Evolutionary conservation across 1,139 yeast genomes (phyloP), one percentile per base, ranked within the genome.

Genomic region (Hansenula sp.): DNA sequence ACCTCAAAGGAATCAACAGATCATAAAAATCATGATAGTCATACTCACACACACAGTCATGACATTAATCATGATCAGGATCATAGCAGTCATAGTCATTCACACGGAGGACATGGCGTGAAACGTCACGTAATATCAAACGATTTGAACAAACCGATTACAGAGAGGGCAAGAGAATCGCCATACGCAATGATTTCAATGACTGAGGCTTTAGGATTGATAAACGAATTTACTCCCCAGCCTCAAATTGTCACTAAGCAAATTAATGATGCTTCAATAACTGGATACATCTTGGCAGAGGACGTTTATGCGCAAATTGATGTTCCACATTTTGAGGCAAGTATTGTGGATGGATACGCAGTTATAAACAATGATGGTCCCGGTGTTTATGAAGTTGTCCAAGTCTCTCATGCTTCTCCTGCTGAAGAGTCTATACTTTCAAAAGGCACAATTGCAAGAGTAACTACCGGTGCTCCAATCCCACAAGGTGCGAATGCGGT

Each of bases 261-360:
- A 16, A 57, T 65, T 16, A 44, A 52, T 5, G 63, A 66, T 30
- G 51, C 53, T 5, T 53, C 47, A 1, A 44, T 68, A 1, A 50
- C 61, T 1, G 74, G 75, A 4, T 59, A 60, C 38, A 61, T 71
- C 13, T 38, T 72, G 3, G 70, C 74, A 2, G 69, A 70, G 46
- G 74, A 72, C 45, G 49, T 74, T 5, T 41, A 38, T 33, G 61
- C 78, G 0, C 59, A 64, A 0, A 51, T 60, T 1, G 57, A 65
- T 43, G 76, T 74, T 12, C 80, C 80, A 0, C 61, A 66, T 17
- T 74, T 71, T 54, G 55, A 74, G 6, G 78, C 80, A 1, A 70
- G 76, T 45, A 72, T 75, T 32, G 79, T 75, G 4, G 80, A 75
- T 51, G 79, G 80, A 1, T 75, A 75, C 48, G 79, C 80, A 1